These are phyloP conservation scores for Phragmites australis DNA, from an alignment of 176 grass and related monocot genomes.

Conservation along the genomic window DNA sequence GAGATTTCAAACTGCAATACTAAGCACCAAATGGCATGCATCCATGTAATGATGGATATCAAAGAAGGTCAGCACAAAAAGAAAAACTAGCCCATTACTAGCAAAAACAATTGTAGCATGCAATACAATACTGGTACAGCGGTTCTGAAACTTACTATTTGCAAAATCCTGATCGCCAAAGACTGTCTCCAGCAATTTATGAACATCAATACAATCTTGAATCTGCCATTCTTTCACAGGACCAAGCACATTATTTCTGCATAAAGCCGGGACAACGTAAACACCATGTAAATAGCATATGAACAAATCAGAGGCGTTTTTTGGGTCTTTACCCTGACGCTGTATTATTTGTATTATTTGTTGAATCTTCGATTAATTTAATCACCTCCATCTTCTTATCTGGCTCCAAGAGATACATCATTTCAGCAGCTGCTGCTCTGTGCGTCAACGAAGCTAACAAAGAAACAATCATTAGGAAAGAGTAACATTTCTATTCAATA, in stretches of 20 bases:
- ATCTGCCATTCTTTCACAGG: slow-evolving; percentile 68
- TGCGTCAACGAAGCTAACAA: slow-evolving; percentile 75
- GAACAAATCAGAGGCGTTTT: background rate
- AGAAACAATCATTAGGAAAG: slow-evolving; percentile 13
- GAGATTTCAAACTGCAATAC: background rate
- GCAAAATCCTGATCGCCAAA: slow-evolving; percentile 65
- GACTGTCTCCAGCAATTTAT: slow-evolving; percentile 72
- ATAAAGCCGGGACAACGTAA: slow-evolving; percentile 29
- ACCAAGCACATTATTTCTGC: slow-evolving; percentile 59
- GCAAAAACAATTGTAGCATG: slow-evolving; percentile 11
- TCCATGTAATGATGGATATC: background rate
- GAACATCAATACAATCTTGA: slow-evolving; percentile 85
- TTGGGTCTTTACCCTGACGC: slow-evolving; percentile 61
- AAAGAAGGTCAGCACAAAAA: background rate
- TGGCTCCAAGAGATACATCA: slow-evolving; percentile 83
- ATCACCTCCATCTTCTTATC: slow-evolving; percentile 79
- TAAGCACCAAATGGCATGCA: background rate
- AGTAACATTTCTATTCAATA: slow-evolving; percentile 7
- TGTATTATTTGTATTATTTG: slow-evolving; percentile 60
- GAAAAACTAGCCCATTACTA: background rate
- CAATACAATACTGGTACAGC: slow-evolving; percentile 6
- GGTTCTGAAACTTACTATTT: slow-evolving; percentile 61
- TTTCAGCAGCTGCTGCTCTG: slow-evolving; percentile 87
- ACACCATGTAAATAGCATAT: background rate
- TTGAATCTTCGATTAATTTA: slow-evolving; percentile 94